Conservation (phyloP, 495 filamentous ascomycete species). For the Trypethelium eluteriae region DNA sequence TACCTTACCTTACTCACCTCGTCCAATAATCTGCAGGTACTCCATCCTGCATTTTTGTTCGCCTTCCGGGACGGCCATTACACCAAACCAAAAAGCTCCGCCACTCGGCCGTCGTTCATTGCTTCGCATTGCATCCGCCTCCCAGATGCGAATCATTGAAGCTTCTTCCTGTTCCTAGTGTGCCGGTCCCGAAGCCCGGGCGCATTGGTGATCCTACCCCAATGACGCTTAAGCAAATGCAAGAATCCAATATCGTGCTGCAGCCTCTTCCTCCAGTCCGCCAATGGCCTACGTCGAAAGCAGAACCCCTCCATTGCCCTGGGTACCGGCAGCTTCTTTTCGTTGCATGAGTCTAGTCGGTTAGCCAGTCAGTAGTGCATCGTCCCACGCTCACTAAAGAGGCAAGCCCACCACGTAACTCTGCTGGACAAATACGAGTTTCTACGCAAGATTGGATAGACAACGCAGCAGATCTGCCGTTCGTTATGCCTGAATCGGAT, state of each 20-base stretch:
- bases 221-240: neutral
- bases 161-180: neutral
- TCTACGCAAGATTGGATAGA: neutral
- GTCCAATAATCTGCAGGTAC: neutral
- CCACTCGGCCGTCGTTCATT: no score
- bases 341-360: neutral
- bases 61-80: no score
- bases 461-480: neutral
- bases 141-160: no score
- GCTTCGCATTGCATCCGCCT: neutral
- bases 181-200: conserved; percentile 3
- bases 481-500: neutral
- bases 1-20: no score
- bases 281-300: neutral
- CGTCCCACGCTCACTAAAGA: neutral
- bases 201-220: neutral
- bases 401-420: neutral
- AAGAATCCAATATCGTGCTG: conserved; percentile 2
- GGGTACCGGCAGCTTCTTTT: neutral
- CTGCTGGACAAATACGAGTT: neutral
- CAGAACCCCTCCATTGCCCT: neutral
- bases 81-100: no score
- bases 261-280: neutral
- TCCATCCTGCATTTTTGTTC: no score
- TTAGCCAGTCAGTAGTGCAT: neutral